These are phyloP conservation scores for Parietaria judaica DNA, from an alignment of 306 rosid species.

Conservation along the genomic window DNA sequence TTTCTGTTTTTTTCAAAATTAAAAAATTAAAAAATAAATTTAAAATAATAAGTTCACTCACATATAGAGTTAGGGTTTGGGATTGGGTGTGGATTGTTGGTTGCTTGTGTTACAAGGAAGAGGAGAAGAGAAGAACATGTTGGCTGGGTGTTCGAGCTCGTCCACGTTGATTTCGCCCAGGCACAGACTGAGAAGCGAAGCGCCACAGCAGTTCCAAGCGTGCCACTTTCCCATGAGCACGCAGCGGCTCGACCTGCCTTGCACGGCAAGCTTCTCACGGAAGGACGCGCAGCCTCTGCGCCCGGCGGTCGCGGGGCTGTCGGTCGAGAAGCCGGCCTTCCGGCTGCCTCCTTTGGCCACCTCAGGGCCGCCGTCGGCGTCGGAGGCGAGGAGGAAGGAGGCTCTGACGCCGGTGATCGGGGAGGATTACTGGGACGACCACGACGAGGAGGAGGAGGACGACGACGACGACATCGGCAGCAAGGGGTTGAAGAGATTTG, in stretches of 20 bases:
- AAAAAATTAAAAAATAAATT: background rate
- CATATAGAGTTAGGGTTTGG: constrained; percentile 9
- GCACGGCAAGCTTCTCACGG: constrained; percentile 50
- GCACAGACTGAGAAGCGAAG: constrained; percentile 97
- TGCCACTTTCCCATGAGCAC: constrained; percentile 97
- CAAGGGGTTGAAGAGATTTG: constrained; percentile 69
- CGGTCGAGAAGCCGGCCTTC: constrained; percentile 49
- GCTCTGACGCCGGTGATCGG: constrained; percentile 27
- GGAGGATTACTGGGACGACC: constrained; percentile 43
- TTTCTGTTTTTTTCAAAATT: background rate
- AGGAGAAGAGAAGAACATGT: constrained; percentile 58
- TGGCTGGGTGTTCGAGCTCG: constrained; percentile 99
- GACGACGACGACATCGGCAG: constrained; percentile 1
- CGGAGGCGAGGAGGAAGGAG: constrained; percentile 18
- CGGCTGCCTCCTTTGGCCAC: constrained; percentile 73
- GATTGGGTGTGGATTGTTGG: constrained; percentile 7
- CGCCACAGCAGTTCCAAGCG: constrained; percentile 76
- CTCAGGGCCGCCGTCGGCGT: constrained; percentile 12
- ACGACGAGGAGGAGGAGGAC: background rate
- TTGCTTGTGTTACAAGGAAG: constrained; percentile 13
- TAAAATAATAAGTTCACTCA: background rate
- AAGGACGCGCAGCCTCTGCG: constrained; percentile 65
- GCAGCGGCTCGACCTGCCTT: constrained; percentile 88
- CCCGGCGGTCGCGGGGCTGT: constrained; percentile 43
- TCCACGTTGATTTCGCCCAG: constrained; percentile 96